A percentile compares a stretch with the other conserved stretches of the same genome.
phyloP scores from a whole-genome alignment of 768 basidiomycete species.

The Naganishia randhawae region DNA sequence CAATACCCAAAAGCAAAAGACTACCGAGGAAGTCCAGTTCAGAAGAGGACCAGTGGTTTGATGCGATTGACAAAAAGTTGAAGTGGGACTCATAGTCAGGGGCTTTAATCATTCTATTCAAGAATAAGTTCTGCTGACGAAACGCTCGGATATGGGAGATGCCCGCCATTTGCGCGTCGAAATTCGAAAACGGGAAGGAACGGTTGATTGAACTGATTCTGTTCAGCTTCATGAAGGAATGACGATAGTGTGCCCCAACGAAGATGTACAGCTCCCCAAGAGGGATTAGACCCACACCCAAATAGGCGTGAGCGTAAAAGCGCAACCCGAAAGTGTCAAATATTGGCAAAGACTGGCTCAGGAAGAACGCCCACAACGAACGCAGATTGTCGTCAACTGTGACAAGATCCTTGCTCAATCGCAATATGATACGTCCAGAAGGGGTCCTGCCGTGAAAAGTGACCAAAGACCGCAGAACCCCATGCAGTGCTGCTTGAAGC shows the following conservation, averaged over 20 bases:
- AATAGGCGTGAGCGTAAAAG: conserved; percentile 41
- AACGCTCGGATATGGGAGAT: conserved; percentile 32
- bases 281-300: conserved; percentile 42
- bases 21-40: conserved; percentile 67
- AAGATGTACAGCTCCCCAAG: conserved; percentile 16
- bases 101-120: conserved; percentile 11
- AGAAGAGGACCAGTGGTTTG: conserved; percentile 57
- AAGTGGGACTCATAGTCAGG: conserved; percentile 24
- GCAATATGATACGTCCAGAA: conserved; percentile 46
- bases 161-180: conserved; percentile 28
- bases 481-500: conserved; percentile 59
- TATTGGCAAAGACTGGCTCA: conserved; percentile 29
- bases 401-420: conserved; percentile 48
- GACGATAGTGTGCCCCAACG: conserved; percentile 31
- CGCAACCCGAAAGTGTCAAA: conserved; percentile 42
- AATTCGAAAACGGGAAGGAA: conserved; percentile 31
- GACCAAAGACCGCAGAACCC: conserved; percentile 61
- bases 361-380: conserved; percentile 29
- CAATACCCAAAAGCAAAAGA: conserved; percentile 65
- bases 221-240: conserved; percentile 32
- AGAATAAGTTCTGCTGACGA: conserved; percentile 26
- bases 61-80: conserved; percentile 24
- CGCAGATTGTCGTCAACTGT: conserved; percentile 31
- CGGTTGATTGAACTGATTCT: conserved; percentile 30
- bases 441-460: conserved; percentile 69